These are phyloP conservation scores for Trichomonas tenax DNA, from an alignment of 208 protist species.

Conservation along the genomic window DNA sequence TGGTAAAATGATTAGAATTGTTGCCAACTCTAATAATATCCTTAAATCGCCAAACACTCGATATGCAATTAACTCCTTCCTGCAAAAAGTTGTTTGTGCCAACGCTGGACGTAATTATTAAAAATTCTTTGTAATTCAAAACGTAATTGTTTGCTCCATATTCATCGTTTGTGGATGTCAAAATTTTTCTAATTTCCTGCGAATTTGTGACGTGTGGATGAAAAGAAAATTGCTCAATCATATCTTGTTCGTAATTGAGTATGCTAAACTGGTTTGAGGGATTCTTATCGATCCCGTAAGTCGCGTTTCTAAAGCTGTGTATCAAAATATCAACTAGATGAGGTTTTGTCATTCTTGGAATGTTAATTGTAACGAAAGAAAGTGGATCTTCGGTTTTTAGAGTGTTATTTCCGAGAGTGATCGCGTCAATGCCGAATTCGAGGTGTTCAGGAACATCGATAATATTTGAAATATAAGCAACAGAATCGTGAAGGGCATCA, in stretches of 20 bases:
- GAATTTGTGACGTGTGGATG: background rate
- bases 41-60: background rate
- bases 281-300: background rate
- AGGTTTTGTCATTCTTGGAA: background rate
- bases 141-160: background rate
- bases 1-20: background rate
- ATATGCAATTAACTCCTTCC: background rate
- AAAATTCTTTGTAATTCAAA: background rate
- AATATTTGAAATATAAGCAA: background rate
- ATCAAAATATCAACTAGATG: background rate
- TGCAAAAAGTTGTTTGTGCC: background rate
- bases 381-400: background rate
- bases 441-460: background rate
- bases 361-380: background rate
- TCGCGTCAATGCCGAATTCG: background rate
- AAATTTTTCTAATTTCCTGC: background rate
- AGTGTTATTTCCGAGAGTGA: background rate
- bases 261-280: background rate
- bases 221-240: background rate
- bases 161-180: background rate
- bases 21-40: background rate
- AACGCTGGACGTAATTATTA: background rate
- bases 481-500: background rate
- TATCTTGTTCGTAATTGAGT: background rate
- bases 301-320: background rate